Percentiles rank a stretch among this genome's conserved stretches.
These are phyloP conservation scores for Exobasidium rhododendri DNA, from an alignment of 1,284 basidiomycete genomes.

Conservation along the genomic window DNA sequence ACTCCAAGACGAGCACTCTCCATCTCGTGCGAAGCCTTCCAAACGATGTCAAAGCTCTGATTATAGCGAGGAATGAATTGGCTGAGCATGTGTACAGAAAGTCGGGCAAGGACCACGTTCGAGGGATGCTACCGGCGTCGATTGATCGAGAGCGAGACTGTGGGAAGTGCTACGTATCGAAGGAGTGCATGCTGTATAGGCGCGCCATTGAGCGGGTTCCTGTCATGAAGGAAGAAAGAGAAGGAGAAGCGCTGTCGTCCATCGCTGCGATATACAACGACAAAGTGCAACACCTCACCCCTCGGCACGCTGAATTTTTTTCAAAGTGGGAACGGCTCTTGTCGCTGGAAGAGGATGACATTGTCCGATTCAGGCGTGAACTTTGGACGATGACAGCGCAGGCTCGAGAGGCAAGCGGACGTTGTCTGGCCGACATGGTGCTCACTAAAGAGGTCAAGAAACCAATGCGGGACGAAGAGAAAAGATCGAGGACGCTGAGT, in stretches of 20 bases:
- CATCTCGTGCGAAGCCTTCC: conserved; percentile 71
- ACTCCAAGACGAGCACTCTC: conserved; percentile 84
- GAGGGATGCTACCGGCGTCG: conserved; percentile 64
- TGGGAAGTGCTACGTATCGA: conserved; percentile 74
- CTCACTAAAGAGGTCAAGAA: not conserved
- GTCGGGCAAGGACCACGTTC: conserved; percentile 15
- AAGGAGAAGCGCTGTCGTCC: conserved; percentile 56
- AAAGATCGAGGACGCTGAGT: not conserved
- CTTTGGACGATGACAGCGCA: conserved; percentile 85
- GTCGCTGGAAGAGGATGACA: conserved; percentile 82
- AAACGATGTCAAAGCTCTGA: conserved; percentile 79
- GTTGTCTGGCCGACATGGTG: conserved; percentile 56
- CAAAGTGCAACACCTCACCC: conserved; percentile 76
- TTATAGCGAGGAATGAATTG: conserved; percentile 79
- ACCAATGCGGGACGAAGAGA: not conserved
- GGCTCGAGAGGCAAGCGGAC: conserved; percentile 67
- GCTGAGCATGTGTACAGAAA: conserved; percentile 66
- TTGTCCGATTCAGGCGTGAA: conserved; percentile 77
- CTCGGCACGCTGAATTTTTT: conserved; percentile 73
- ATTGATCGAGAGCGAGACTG: conserved; percentile 79
- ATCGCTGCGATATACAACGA: conserved; percentile 72
- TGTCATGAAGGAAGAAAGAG: conserved; percentile 17
- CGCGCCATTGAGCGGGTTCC: conserved; percentile 57
- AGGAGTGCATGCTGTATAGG: conserved; percentile 90
- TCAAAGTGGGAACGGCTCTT: conserved; percentile 84